A percentile compares a stretch with the other conserved stretches of the same genome.
phyloP scores from a whole-genome alignment of 1,284 basidiomycete genomes.

The Anthracocystis walkeri region DNA sequence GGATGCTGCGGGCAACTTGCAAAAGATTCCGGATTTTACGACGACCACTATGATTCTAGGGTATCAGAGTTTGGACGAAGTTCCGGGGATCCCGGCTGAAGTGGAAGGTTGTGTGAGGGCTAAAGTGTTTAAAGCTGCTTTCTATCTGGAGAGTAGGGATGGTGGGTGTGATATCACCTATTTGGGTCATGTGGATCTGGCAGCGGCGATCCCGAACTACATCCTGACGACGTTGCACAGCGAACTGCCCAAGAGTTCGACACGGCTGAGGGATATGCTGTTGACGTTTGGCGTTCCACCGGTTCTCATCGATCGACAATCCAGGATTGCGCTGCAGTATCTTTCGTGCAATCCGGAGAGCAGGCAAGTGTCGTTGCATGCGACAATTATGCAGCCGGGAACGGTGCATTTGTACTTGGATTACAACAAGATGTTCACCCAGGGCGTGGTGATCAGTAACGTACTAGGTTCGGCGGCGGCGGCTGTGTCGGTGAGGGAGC shows the following conservation, averaged over 20 bases:
- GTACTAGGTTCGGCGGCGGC: conserved; percentile 30
- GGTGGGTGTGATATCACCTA: conserved; percentile 55
- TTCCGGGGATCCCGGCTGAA: conserved; percentile 38
- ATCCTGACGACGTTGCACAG: conserved; percentile 42
- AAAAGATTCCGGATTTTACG: conserved; percentile 35
- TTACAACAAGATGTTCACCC: conserved; percentile 54
- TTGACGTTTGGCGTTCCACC: conserved; percentile 55
- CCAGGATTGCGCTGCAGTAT: conserved; percentile 45
- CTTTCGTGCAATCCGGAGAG: conserved; percentile 47
- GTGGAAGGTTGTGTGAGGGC: conserved; percentile 54
- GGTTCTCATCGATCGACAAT: conserved; percentile 48
- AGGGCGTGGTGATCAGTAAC: conserved; percentile 42
- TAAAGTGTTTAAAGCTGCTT: conserved; percentile 45
- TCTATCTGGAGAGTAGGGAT: conserved; percentile 42
- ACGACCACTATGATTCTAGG: conserved; percentile 44
- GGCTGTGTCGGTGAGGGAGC: conserved; percentile 37
- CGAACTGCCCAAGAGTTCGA: conserved; percentile 44
- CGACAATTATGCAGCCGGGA: conserved; percentile 45
- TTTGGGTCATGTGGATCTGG: conserved; percentile 48
- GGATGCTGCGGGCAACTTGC: conserved; percentile 37
- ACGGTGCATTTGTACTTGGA: conserved; percentile 55
- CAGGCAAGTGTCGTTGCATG: conserved; percentile 39
- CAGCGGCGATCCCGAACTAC: conserved; percentile 45
- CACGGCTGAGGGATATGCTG: conserved; percentile 49
- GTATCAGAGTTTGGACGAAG: conserved; percentile 38